These are phyloP conservation scores for Triticum monococcum DNA, from an alignment of 176 grass and related monocot genomes.

Conservation along the genomic window DNA sequence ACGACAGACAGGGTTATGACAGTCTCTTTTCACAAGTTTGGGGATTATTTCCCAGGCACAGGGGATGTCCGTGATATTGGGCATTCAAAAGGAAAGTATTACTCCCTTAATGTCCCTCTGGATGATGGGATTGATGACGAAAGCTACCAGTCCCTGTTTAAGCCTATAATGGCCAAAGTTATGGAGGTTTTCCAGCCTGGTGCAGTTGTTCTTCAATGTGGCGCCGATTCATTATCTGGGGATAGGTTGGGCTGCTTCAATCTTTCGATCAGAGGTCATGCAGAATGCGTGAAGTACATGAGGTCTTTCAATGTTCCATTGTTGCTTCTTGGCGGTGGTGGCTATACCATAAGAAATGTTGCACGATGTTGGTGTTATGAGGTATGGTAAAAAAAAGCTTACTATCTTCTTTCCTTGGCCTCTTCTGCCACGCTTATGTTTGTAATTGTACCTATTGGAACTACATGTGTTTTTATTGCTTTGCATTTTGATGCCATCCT, in stretches of 20 bases:
- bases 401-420: background rate
- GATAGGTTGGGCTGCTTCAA: slow-evolving; percentile 94
- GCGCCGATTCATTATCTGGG: slow-evolving; percentile 85
- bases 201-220: slow-evolving; percentile 89
- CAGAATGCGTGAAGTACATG: slow-evolving; percentile 89
- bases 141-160: slow-evolving; percentile 90
- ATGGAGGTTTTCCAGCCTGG: slow-evolving; percentile 85
- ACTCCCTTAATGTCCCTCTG: slow-evolving; percentile 78
- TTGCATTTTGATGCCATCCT: background rate
- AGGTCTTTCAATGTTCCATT: slow-evolving; percentile 94
- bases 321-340: slow-evolving; percentile 85
- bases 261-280: slow-evolving; percentile 84
- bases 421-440: background rate
- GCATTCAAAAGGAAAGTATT: slow-evolving; percentile 78
- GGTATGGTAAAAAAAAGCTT: slow-evolving; percentile 45
- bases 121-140: slow-evolving; percentile 93
- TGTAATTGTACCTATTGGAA: background rate
- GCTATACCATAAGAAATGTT: slow-evolving; percentile 96
- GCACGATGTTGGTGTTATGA: slow-evolving; percentile 94
- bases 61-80: slow-evolving; percentile 79
- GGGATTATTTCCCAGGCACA: slow-evolving; percentile 86
- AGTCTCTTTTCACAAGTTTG: slow-evolving; percentile 94
- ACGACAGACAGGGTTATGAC: slow-evolving; percentile 93
- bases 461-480: background rate
- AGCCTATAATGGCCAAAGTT: slow-evolving; percentile 81